Base-by-base conservation (phyloP, 441 rosid genomes). In the Gossypium gossypioides region DNA sequence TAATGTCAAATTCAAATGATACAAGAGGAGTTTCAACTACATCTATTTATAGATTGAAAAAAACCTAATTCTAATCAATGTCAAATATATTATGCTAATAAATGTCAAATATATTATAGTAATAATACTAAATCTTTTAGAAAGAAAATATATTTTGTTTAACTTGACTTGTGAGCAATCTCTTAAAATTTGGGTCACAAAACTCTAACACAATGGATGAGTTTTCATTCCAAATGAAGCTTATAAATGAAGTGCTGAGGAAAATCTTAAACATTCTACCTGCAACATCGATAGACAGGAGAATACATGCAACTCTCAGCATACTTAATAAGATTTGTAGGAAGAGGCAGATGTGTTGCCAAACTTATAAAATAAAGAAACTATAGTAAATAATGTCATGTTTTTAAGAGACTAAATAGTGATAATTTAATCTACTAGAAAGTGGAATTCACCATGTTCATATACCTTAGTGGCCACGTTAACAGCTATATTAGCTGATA, bases 251-350 rank as follows among this genome's bases (percentile, higher is more conserved):
- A 55, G 21, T 19, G 25, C 13, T 21, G 9, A n/a, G 2, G 1
- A 5, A 54, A 48, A 6, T 69, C 79, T 59, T 7, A 37, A 10
- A 37, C 10, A 37, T 7, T 37, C 10, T 34, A 86, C 21, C 91
- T 86, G 68, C 75, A 89, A 42, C 10, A 74, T 68, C 93, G 79
- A 66, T 89, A 89, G 21, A 81, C n/a, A 3, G 89, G 93, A 46
- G 82, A 80, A 74, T 89, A 89, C 93, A 87, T 87, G 85, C 87
- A 83, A 73, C 88, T 86, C 82, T 89, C 88, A 0, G 89, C 91
- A 78, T 76, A 86, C 79, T 87, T 82, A 27, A 84, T 25, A 9
- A 89, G 86, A 72, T 87, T 70, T 50, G 56, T 76, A 0, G 93
- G 93, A 27, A 81, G 87, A 18, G 90, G 91, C 24, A 89, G 87